These are phyloP conservation scores for Leptoxyphium fumago DNA, from an alignment of 2,329 filamentous ascomycete species.

Conservation along the genomic window DNA sequence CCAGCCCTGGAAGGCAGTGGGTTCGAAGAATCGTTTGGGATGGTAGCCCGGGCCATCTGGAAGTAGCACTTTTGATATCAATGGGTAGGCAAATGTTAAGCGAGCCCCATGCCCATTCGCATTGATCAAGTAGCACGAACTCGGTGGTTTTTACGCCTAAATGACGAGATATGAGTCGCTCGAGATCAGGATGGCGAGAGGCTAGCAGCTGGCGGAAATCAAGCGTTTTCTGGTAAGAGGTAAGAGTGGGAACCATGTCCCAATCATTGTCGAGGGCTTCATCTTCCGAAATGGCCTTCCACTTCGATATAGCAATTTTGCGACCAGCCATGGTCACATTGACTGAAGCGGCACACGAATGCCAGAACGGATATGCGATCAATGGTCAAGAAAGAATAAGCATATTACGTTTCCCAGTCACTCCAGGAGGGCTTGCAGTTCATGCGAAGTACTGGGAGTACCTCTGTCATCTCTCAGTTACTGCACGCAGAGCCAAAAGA, in stretches of 20 bases:
- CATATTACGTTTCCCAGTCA: no score
- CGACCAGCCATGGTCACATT: no score
- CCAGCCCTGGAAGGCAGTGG: constrained; percentile 16
- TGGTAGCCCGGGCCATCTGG: neutral
- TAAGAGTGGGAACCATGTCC: neutral
- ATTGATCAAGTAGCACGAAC: neutral
- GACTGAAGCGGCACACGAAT: no score
- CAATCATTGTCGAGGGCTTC: neutral
- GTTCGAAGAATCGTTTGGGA: constrained; percentile 5
- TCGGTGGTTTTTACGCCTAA: neutral
- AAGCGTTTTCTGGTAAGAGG: neutral
- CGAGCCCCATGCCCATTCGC: neutral
- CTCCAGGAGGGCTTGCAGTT: no score
- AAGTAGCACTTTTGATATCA: neutral
- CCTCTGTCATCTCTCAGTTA: no score
- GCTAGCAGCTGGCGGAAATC: neutral
- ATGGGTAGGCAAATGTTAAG: neutral
- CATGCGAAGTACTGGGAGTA: no score
- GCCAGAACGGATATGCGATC: no score
- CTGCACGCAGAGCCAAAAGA: no score
- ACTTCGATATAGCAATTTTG: no score
- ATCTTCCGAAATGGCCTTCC: neutral
- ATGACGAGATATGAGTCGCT: neutral
- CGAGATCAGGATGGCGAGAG: neutral
- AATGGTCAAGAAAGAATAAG: no score